Base-by-base conservation (phyloP, 148 eudicot species). In the Pharnaceum exiguum region DNA sequence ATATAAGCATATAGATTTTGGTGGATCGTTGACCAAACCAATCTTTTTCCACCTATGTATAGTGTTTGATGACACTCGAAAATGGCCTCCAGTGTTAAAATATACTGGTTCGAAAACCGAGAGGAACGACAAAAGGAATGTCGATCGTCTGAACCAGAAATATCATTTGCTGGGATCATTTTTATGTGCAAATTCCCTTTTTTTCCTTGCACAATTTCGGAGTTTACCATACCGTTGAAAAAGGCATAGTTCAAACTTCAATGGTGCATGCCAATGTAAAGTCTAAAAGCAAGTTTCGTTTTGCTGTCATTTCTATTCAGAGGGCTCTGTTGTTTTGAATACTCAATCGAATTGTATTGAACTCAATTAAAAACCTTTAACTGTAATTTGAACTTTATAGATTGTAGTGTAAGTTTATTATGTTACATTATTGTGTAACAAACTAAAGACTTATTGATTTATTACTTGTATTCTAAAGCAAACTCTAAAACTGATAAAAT, bases 71-170 rank as follows among this genome's bases (percentile, higher is more conserved):
- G 29, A 5, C 16, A 13, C 29, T 31, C 27, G 13, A 2, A 12
- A 22, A 11, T 56, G 47, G 51, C 31, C 44, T 60, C 39, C 24
- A 46, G 47, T 32, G 32, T 22, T 4, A 7, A 10, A 53, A n/a
- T n/a, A n/a, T n/a, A n/a, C n/a, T n/a, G n/a, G n/a, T n/a, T n/a
- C 11, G 22, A 22, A 32, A 45, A 21, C 26, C 31, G 21, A 29
- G 1, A 22, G 28, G 30, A 21, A 33, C n/a, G 51, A 60, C 55
- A 60, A 60, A 60, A 47, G 65, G 65, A 60, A 60, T 60, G n/a
- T n/a, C n/a, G n/a, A n/a, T n/a, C n/a, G 55, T 60, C 44, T 8
- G 65, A 16, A 17, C 29, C 24, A 23, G 24, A 12, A 35, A 35
- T 47, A 5, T 24, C 17, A 57, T 48, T 48, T 17, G 29, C 49